Evolutionary conservation across 805 yeast species (phyloP), one percentile per base, ranked within the genome.

Genomic region (Torulaspora maleeae): DNA sequence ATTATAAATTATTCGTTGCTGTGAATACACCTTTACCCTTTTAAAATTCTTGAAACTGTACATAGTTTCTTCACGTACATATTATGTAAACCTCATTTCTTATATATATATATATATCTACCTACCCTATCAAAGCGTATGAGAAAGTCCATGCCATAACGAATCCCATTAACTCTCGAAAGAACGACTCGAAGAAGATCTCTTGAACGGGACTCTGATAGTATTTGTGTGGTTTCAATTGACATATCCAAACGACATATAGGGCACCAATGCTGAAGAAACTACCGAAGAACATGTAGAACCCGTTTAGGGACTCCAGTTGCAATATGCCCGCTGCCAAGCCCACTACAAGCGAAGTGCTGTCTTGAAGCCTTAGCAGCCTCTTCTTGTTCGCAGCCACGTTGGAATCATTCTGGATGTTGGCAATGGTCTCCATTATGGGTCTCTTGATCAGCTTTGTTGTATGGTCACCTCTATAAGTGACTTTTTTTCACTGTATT

Each of bases 111-210:
- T 22, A 41, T 45, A 40, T 36, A 41, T 43, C 24, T 38, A 45
- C 39, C 47, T 49, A 63, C 16, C 62, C 67, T 7, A 76, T 74
- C 44, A 77, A 53, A 1, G 79, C 80, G 53, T 69, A 71, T 12
- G 76, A 65, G 47, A 79, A 63, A 39, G 82, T 77, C 84, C 84
- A 79, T 55, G 78, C 72, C 74, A 79, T 74, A 7, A 76, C 67
- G 52, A 67, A 79, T 35, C 80, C 75, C 10, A 80, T 71, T 25
- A 78, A 48, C 30, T 76, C 79, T 36, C 78, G 60, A 12, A 75
- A 66, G 11, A 77, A 50, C 35, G 76, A 71, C 25, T 69, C 73
- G 7, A 75, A 43, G 46, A 74, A 65, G 3, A 79, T 57, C 32
- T 73, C 75, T 17, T 59, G 64, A 1, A 70, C 20, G 1, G 77